Evolutionary conservation across 495 filamentous ascomycete species (phyloP).

Genomic region (Cercophora newfieldiana): DNA sequence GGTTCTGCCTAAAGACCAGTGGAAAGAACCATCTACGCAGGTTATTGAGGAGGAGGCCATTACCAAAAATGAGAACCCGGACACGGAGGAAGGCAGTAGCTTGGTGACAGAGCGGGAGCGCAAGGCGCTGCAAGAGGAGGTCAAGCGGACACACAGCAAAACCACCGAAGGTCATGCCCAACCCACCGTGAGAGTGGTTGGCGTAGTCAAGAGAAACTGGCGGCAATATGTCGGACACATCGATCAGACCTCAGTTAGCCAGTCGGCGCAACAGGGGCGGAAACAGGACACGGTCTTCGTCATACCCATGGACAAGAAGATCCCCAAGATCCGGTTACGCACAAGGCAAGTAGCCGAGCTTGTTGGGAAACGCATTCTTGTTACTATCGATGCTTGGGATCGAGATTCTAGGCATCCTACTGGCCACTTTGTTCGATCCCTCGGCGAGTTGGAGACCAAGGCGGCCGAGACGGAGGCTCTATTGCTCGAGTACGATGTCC

Average conservation of each 20-base stretch:
- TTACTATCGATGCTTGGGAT: constrained; percentile 95
- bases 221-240: constrained; percentile 95
- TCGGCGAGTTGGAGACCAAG: constrained; percentile 93
- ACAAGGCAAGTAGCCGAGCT: constrained; percentile 87
- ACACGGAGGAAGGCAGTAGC: constrained; percentile 69
- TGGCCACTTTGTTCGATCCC: constrained; percentile 89
- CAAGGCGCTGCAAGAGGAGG: constrained; percentile 84
- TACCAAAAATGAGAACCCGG: constrained; percentile 89
- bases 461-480: constrained; percentile 94
- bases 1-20: constrained; percentile 87
- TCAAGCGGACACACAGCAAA: constrained; percentile 79
- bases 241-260: constrained; percentile 78
- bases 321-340: constrained; percentile 91
- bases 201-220: constrained; percentile 93
- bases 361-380: constrained; percentile 87
- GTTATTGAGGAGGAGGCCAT: constrained; percentile 93
- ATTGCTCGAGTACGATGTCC: constrained; percentile 92
- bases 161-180: constrained; percentile 76
- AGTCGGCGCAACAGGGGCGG: constrained; percentile 67
- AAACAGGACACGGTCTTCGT: constrained; percentile 91
- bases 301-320: constrained; percentile 94
- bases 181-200: constrained; percentile 90
- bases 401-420: constrained; percentile 86
- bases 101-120: constrained; percentile 84
- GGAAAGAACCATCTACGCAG: constrained; percentile 93